Evolutionary conservation across 495 filamentous ascomycete species (phyloP).

Genomic region (Xylaria acuta): DNA sequence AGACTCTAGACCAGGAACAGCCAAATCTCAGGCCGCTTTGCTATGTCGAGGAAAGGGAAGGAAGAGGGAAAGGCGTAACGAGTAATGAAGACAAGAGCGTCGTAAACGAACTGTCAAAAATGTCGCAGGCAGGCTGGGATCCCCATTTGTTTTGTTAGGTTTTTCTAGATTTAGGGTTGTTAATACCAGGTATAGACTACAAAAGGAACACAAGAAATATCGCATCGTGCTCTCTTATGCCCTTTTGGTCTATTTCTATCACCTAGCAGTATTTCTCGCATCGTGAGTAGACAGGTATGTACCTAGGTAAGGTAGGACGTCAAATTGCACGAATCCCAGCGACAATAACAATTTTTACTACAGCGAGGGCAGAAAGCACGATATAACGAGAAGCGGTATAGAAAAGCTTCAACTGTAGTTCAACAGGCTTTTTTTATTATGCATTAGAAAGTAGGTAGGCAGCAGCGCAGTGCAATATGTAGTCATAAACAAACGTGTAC

Average conservation of each 20-base stretch:
- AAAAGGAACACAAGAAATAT: background rate
- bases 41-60: background rate
- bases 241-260: background rate
- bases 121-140: background rate
- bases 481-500: background rate
- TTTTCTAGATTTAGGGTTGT: conserved; percentile 2
- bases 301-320: background rate
- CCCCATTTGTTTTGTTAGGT: background rate
- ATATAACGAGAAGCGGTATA: background rate
- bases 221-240: background rate
- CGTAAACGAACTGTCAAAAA: conserved; percentile 3
- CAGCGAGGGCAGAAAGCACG: background rate
- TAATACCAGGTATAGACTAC: conserved; percentile 23
- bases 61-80: conserved; percentile 10
- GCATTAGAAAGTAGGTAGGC: background rate
- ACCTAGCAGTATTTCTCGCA: background rate
- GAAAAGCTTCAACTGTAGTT: background rate
- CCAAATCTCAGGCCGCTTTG: background rate
- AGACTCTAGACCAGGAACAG: background rate
- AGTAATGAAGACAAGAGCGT: conserved; percentile 17
- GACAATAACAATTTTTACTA: background rate
- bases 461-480: background rate
- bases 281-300: background rate
- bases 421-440: background rate
- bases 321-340: background rate